A percentile compares a stretch with the other conserved stretches of the same genome.
Conservation (phyloP, 352 stramenopile genomes). For the Detonula confervacea region DNA sequence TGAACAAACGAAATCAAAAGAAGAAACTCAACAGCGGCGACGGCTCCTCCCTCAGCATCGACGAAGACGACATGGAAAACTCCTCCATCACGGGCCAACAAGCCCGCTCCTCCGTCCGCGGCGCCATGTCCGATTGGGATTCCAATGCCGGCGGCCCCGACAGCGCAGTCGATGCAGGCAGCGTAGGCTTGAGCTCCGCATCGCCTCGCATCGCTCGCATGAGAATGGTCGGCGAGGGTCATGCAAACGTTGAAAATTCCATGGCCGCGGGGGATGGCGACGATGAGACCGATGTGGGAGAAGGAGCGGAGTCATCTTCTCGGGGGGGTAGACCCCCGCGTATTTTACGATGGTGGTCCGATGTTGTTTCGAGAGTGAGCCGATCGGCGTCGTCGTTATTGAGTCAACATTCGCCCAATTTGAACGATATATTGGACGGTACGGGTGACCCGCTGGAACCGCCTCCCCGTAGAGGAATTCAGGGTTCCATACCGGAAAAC, state of each 20-base stretch:
- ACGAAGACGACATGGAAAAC: conserved; percentile 26
- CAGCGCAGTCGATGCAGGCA: not conserved
- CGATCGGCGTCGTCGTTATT: conserved; percentile 50
- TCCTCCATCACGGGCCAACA: conserved; percentile 32
- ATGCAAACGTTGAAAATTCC: not conserved
- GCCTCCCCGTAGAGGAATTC: not conserved
- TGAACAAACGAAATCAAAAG: conserved; percentile 19
- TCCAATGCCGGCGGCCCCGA: not conserved
- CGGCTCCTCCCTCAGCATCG: not conserved
- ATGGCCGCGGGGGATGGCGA: not conserved
- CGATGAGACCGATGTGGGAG: not conserved
- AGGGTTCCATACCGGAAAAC: conserved; percentile 31
- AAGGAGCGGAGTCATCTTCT: not conserved
- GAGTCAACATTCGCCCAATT: conserved; percentile 61
- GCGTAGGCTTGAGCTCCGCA: conserved; percentile 1
- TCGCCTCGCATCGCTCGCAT: not conserved
- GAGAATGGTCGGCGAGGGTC: not conserved
- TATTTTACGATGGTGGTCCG: conserved; percentile 46
- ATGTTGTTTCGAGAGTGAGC: conserved; percentile 46
- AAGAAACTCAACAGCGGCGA: conserved; percentile 6
- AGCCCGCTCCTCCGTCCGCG: conserved; percentile 23
- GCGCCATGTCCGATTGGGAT: conserved; percentile 37
- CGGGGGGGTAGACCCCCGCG: not conserved
- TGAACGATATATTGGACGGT: conserved; percentile 60
- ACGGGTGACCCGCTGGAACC: conserved; percentile 30